A percentile compares a stretch with the other conserved stretches of the same genome.
phyloP scores from a whole-genome alignment of 495 filamentous ascomycete species.

The Jackrogersella minutella region DNA sequence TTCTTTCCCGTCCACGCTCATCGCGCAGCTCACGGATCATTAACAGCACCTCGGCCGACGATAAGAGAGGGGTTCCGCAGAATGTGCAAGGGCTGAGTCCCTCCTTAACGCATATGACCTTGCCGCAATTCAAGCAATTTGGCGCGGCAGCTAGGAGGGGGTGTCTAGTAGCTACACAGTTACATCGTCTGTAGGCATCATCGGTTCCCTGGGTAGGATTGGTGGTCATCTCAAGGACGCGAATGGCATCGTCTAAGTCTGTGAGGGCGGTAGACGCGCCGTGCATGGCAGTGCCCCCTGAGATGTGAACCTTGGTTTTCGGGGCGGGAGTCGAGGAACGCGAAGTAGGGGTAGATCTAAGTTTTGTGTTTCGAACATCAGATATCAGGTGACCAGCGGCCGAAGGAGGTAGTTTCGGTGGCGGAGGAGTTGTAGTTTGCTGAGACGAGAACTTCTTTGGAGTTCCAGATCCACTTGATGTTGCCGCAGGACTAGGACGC shows the following conservation, averaged over 20 bases:
- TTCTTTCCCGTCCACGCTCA: constrained; percentile 85
- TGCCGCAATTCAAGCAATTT: constrained; percentile 92
- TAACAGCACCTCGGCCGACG: constrained; percentile 71
- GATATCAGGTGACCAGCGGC: constrained; percentile 80
- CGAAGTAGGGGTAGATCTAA: constrained; percentile 62
- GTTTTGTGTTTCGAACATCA: constrained; percentile 71
- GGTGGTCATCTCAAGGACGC: constrained; percentile 86
- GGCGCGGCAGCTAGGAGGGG: constrained; percentile 85
- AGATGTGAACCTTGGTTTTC: constrained; percentile 68
- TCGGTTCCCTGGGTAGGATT: constrained; percentile 72
- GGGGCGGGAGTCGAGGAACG: constrained; percentile 64
- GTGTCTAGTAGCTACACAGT: constrained; percentile 85
- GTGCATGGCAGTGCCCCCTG: constrained; percentile 79
- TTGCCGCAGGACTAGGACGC: constrained; percentile 45
- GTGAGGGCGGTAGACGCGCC: constrained; percentile 76
- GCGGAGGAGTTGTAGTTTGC: constrained; percentile 47
- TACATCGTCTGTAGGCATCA: constrained; percentile 70
- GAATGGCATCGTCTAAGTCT: constrained; percentile 91
- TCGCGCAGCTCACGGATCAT: constrained; percentile 89
- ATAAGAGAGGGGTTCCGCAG: constrained; percentile 78
- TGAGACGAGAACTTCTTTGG: constrained; percentile 51
- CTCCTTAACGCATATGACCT: constrained; percentile 96
- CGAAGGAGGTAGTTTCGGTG: constrained; percentile 69
- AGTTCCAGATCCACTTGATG: constrained; percentile 42
- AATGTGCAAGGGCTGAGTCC: constrained; percentile 96